phyloP scores from a whole-genome alignment of 2,329 filamentous ascomycete genomes.

The Paraphoma chrysanthemicola region DNA sequence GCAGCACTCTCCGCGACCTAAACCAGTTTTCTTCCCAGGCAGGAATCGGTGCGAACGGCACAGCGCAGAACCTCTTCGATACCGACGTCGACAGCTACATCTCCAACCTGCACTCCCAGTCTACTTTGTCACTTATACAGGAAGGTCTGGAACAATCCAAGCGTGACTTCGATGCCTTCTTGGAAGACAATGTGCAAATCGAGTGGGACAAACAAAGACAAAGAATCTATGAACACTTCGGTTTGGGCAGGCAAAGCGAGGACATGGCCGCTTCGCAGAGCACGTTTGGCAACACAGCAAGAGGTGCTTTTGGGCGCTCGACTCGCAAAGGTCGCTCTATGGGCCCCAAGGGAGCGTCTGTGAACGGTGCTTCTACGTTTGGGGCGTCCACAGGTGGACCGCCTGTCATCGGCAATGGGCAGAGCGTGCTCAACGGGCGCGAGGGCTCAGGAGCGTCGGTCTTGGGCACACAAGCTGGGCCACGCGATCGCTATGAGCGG shows the following conservation, averaged over 20 bases:
- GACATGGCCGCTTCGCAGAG: conserved; percentile 47
- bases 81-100: conserved; percentile 74
- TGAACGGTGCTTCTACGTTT: conserved; percentile 54
- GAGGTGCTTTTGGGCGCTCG: conserved; percentile 62
- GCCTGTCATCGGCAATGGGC: conserved; percentile 84
- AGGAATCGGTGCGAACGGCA: conserved; percentile 65
- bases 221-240: conserved; percentile 95
- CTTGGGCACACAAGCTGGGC: conserved; percentile 55
- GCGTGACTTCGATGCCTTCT: conserved; percentile 88
- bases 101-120: conserved; percentile 85
- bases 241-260: conserved; percentile 65
- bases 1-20: conserved; percentile 83
- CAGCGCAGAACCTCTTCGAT: conserved; percentile 53
- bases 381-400: conserved; percentile 72
- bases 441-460: conserved; percentile 69
- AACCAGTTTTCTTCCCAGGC: conserved; percentile 74
- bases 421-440: conserved; percentile 63
- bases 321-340: conserved; percentile 51
- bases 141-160: conserved; percentile 90
- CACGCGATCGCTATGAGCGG: conserved; percentile 77
- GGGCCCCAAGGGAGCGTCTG: conserved; percentile 43
- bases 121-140: conserved; percentile 87
- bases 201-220: conserved; percentile 95
- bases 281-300: conserved; percentile 41
- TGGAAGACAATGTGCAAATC: conserved; percentile 93